Base-by-base conservation (phyloP, 2,329 filamentous ascomycete species). In the Fusarium goolgardi region DNA sequence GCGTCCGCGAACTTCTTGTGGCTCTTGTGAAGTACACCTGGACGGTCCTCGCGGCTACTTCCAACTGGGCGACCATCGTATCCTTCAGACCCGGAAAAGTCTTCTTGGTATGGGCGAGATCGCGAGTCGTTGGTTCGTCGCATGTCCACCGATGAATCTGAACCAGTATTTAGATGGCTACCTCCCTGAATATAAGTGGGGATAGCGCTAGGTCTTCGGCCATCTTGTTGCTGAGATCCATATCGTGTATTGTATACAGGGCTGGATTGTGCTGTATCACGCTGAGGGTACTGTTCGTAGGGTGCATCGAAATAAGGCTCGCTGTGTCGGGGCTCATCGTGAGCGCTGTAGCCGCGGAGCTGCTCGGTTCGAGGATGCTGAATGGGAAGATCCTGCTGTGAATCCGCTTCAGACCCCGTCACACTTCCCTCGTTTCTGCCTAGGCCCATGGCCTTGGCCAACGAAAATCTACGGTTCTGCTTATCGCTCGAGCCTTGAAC, bases 1-100 rank as follows among this genome's bases (percentile, higher is more conserved):
- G 92, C 93, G 73, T 97, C 94, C 2, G 88, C 90, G 72, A 99
- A 97, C 69, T 94, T 89, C 79, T 95, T 94, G 78, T 91, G 91
- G 78, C 90, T 91, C 81, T 97, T 97, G 74, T 96, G 91, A 45
- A 96, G 81, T 13, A 92, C 88, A 34, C 86, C 89, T 20, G 75
- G 88, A 16, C 76, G 84, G 63, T 73, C 81, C 72, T 77, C 80
- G 72, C 75, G 78, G 50, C 74, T 75, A 55, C 71, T 80, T 40
- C 76, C 75, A 6, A 79, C 70, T 47, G 79, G 79, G 45, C 79
- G 80, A 40, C 75, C 77, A 29, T 82, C 80, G 37, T 80, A 81
- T 27, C 77, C 79, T 51, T 83, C 83, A 1, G 81, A 80, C 10
- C 81, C 80, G 4, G 78, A 71, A 44, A 81, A 81, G 6, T 80